These are phyloP conservation scores for Ustilago xerochloae DNA, from an alignment of 1,284 basidiomycete species.

Conservation along the genomic window DNA sequence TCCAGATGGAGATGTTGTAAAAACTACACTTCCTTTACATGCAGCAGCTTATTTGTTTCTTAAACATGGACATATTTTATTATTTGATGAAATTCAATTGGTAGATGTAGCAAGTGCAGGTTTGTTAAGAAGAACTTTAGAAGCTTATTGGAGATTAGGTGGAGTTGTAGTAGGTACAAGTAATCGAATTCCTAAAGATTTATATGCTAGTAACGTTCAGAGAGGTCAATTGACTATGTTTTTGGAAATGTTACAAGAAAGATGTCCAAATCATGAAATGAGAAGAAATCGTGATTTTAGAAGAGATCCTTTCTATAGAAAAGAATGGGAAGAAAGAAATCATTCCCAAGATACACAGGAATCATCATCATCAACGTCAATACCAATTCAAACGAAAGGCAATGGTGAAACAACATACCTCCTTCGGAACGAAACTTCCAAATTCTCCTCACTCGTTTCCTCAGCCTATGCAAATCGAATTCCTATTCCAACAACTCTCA, in stretches of 20 bases:
- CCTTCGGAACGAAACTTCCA: constrained; percentile 41
- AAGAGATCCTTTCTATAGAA: constrained; percentile 66
- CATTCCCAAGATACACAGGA: background rate
- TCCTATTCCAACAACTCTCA: constrained; percentile 52
- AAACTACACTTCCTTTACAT: constrained; percentile 69
- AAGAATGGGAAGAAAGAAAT: constrained; percentile 43
- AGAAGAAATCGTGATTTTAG: constrained; percentile 68
- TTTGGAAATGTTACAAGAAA: constrained; percentile 74
- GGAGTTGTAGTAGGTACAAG: constrained; percentile 75
- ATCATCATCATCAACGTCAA: background rate
- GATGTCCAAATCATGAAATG: constrained; percentile 76
- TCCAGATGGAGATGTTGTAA: constrained; percentile 47
- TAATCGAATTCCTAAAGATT: constrained; percentile 77
- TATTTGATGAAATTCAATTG: constrained; percentile 79
- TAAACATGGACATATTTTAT: constrained; percentile 73
- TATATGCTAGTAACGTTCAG: constrained; percentile 79
- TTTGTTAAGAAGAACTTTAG: constrained; percentile 77
- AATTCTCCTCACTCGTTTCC: constrained; percentile 23
- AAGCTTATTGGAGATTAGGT: constrained; percentile 81
- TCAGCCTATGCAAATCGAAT: constrained; percentile 20
- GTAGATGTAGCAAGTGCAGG: constrained; percentile 77
- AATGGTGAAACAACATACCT: constrained; percentile 40
- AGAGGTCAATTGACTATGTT: constrained; percentile 73
- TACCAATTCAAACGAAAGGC: background rate
- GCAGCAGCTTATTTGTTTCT: constrained; percentile 72